Evolutionary conservation across 192 early-diverging fungal genomes (phyloP), one percentile per base, ranked within the genome.

Genomic region (Entophlyctis luteolus): DNA sequence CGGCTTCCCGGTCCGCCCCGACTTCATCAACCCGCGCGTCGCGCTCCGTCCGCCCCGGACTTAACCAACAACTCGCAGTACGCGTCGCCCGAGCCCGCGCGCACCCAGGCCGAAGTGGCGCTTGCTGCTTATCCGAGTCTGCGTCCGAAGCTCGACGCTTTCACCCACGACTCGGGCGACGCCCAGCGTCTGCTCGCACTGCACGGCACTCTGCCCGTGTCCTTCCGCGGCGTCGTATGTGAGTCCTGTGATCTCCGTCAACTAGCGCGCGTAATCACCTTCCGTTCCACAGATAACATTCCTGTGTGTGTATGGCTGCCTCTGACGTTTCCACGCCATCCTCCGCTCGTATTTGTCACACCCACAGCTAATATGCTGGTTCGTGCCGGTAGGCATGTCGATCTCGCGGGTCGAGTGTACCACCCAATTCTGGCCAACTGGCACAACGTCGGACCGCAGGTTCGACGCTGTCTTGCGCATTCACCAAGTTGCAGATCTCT

Each of bases 301-400:
- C 95, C 94, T 1, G 82, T 98, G 2, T 88, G 86, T 10, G 80
- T 93, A 34, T 96, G 91, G 92, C 75, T 95, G 14, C 94, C 94
- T 42, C 83, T 82, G 29, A 78, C 76, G 35, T 98, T 94, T 68
- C 95, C 95, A 4, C 71, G 77, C 45, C 73, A 83, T 53, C 83
- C 93, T 29, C 94, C 95, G 20, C 79, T 93, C 59, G 82, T 82
- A 1, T 92, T 89, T 69, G 95, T 98, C 29, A 89, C 83, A 22
- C 95, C 95, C 25, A 98, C 95, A 20, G 79, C 85, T 5, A 80
- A 76, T 37, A 98, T 98, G 95, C 74, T 91, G 3, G 85, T 98
- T 12, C 86, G 84, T 66, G 81, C 86, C 33, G 81, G 89, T 33
- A 86, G 86, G 68, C 81, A 90, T 77, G 93, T 98, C n/a, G 92